These are phyloP conservation scores for Nicotiana benthamiana DNA, from an alignment of 257 asterid species.

Conservation along the genomic window DNA sequence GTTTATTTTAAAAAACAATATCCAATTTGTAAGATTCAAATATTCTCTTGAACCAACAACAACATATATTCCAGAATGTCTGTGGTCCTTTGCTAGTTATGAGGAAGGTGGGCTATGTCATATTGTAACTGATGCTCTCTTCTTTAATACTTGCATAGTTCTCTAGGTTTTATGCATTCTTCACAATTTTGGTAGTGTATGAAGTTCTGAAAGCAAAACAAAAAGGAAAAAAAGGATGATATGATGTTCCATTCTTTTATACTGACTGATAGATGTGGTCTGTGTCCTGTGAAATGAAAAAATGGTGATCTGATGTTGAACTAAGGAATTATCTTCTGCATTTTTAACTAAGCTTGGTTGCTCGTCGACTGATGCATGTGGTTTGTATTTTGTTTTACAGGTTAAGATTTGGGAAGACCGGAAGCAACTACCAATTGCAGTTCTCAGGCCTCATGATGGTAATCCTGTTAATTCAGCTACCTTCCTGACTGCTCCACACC, in stretches of 20 bases:
- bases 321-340: background rate
- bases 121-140: background rate
- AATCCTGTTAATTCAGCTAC: constrained; percentile 93
- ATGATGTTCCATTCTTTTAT: too few species aligned
- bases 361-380: background rate
- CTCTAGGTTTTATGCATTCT: background rate
- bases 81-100: background rate
- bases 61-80: background rate
- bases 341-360: background rate
- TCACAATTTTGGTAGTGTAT: background rate
- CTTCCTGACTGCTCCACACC: constrained; percentile 75
- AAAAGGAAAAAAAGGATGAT: background rate
- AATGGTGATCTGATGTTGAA: background rate
- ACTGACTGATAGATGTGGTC: background rate
- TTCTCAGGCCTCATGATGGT: constrained; percentile 85
- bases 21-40: background rate
- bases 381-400: constrained; percentile 32
- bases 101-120: background rate
- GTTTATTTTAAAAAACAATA: background rate
- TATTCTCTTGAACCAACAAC: background rate
- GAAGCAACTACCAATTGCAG: constrained; percentile 72
- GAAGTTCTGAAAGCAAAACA: background rate
- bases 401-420: constrained; percentile 96
- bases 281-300: background rate
- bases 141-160: background rate